A percentile compares a stretch with the other conserved stretches of the same genome.
Conservation (phyloP, 352 stramenopile genomes). For the Plasmopara viticola region DNA sequence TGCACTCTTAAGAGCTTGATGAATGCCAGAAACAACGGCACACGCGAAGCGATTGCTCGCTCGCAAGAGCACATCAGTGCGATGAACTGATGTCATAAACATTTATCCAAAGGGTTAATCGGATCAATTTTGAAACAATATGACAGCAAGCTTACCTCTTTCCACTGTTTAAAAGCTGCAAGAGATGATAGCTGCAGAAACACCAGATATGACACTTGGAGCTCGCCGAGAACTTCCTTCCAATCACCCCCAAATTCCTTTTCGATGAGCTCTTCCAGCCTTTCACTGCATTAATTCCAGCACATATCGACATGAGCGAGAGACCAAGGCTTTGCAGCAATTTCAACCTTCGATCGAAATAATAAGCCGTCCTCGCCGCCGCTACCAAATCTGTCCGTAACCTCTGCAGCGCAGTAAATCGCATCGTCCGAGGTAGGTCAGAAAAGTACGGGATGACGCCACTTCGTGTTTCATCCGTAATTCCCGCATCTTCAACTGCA, state of each 20-base stretch:
- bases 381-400: constrained; percentile 31
- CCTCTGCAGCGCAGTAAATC: constrained; percentile 55
- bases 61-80: constrained; percentile 61
- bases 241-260: constrained; percentile 40
- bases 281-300: constrained; percentile 22
- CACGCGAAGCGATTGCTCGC: constrained; percentile 29
- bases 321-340: background rate
- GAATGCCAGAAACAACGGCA: constrained; percentile 52
- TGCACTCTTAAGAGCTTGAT: constrained; percentile 50
- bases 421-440: constrained; percentile 64
- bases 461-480: constrained; percentile 11
- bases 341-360: constrained; percentile 67
- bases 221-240: constrained; percentile 85
- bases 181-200: constrained; percentile 93
- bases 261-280: constrained; percentile 43
- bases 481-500: constrained; percentile 36
- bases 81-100: constrained; percentile 33
- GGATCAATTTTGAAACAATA: background rate
- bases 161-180: constrained; percentile 91
- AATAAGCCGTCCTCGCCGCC: constrained; percentile 58
- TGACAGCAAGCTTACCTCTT: constrained; percentile 42
- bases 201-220: constrained; percentile 91
- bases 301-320: background rate
- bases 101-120: background rate
- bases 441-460: constrained; percentile 62